Base-by-base conservation (phyloP, 2,329 filamentous ascomycete species). In the Corynespora cassiicola region DNA sequence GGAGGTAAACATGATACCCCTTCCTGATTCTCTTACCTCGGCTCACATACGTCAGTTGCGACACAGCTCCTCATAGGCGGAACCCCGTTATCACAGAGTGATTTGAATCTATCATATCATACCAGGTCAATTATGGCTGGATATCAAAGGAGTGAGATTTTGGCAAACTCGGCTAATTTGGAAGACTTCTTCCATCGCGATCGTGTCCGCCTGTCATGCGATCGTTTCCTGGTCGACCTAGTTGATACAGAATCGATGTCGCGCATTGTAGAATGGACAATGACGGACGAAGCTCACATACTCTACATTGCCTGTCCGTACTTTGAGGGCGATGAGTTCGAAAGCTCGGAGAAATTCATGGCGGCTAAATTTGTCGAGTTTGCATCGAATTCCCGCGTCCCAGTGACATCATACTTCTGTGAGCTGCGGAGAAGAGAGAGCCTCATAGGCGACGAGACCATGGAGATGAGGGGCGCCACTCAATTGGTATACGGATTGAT, bases 331-430 rank as follows among this genome's bases (percentile, higher is more conserved):
- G 41, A 45, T 24, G 30, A 38, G 6, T 22, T 32, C 12, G 38
- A 25, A 9, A 39, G 35, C 21, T 38, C 41, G 1, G 33, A 27
- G 6, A 34, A 34, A 1, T 24, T 34, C 22, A 25, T 48, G 2
- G 30, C 45, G 0, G 23, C 41, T 1, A 39, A 44, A 9, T 42
- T 50, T 15, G 22, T 45, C 7, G 28, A 35, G 2, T 34, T 45
- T 3, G 42, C 40, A 22, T 31, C 23, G 8, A 20, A 12, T 1
- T 36, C 30, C 11, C 14, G 36, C 7, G 31, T 47, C 2, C 37
- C 44, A 0, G 31, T 41, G 5, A 20, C 47, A 2, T 51, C 50
- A 3, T 54, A 39, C 21, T 47, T 42, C 27, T 50, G 47, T 31
- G 33, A 39, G 9, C 34, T 48, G 7, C 29, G 26, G 4, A 22